Base-by-base conservation (phyloP, 306 rosid genomes). In the Lagenaria siceraria region DNA sequence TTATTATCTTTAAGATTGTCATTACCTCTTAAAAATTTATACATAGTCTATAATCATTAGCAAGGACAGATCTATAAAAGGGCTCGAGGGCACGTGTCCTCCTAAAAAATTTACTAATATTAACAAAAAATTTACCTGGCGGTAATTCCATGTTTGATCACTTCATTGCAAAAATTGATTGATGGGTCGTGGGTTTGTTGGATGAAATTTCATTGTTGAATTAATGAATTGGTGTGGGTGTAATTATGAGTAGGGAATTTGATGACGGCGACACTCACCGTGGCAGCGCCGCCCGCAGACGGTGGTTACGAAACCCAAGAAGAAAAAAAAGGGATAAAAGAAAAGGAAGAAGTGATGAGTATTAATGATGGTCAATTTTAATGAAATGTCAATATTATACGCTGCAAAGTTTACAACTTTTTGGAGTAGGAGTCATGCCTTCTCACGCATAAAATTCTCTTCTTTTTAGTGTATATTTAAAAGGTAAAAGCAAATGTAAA, bases 261-360 rank as follows among this genome's bases (percentile, higher is more conserved):
- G 17, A 21, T 40, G 79, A 40, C 24, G 79, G 70, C 52, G 79
- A 76, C 78, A 22, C 56, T 14, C 17, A 2, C 56, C 40, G 54
- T 58, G 79, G 56, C 70, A 59, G 54, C 79, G 70, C 79, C 70
- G 54, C 56, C 56, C 70, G 79, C 38, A 76, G 64, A 24, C 64
- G 79, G 79, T 55, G 79, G 69, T 60, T 38, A 8, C 22, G 13
- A 22, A 40, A 24, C 54, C 15, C 70, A 2, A 75, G 46, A 9
- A 40, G 3, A 29, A 29, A 19, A 74, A 7, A 14, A 51, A 6
- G 4, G 0, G 2, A 4, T 7, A 5, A 15, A n/a, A 15, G 15
- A 21, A 43, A 71, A 2, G 13, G 29, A 25, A 72, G 48, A 48
- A 52, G 61, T 29, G 40, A 48, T 73, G 53, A 48, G 77, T 74